Base-by-base conservation (phyloP, 306 rosid genomes). In the Quercus wislizeni region DNA sequence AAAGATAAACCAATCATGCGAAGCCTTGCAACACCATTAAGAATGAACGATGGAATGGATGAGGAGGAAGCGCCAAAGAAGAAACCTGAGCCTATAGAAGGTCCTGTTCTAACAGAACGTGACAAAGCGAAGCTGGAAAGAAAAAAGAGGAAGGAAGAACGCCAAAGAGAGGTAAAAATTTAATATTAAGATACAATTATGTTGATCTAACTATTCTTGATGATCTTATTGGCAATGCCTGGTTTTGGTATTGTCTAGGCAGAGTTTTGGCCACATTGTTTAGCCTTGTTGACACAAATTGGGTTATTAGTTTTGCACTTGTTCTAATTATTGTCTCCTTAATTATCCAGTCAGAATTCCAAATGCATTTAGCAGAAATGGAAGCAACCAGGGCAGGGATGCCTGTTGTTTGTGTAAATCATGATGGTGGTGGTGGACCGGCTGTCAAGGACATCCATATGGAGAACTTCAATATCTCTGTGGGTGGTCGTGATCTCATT, bases 401-500 rank as follows among this genome's bases (percentile, higher is more conserved):
- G 99, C 99, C 99, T 55, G 88, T 87, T 77, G 88, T 78, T 38
- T 83, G 91, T 72, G 98, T 95, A 31, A 91, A 78, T 79, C 99
- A 95, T 64, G 96, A 93, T 31, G 81, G 74, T 64, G 68, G 77
- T 4, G 90, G 91, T 18, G 99, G 98, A 52, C 76, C 95, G 7
- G 61, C 72, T n/a, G 90, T 95, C 78, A 95, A 93, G 88, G 99
- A 95, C 84, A 90, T 95, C 62, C 98, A 89, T 79, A 84, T 95
- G 94, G 97, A 95, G 81, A 86, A 86, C 85, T 95, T 95, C 81
- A 93, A 75, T 74, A 85, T 95, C 75, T 93, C 99, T 80, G 93
- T 95, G 79, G 99, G 99, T 77, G 99, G 99, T 33, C 98, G 97
- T 63, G 99, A 95, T 83, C 93, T 95, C 55, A 95, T 95, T 79